A percentile compares a stretch with the other conserved stretches of the same genome.
phyloP scores from a whole-genome alignment of 495 filamentous ascomycete species.

The Astrocystis sublimbata region DNA sequence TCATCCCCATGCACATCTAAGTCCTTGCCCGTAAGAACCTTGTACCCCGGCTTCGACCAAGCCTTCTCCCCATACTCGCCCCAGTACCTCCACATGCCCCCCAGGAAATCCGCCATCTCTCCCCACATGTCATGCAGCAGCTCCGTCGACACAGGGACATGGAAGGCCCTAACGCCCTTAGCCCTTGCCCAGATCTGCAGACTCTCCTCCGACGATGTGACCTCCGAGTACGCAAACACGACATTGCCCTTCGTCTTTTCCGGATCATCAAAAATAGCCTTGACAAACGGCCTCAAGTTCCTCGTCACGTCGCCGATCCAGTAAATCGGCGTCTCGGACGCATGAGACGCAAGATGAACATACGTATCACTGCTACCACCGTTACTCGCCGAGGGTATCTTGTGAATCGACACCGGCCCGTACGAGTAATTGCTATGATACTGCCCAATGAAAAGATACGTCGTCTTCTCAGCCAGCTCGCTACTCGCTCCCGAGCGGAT shows the following conservation, averaged over 20 bases:
- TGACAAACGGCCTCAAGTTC: conserved; percentile 43
- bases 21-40: conserved; percentile 14
- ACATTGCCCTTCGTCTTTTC: conserved; percentile 32
- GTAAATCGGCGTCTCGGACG: conserved; percentile 33
- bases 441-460: conserved; percentile 35
- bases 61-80: conserved; percentile 10
- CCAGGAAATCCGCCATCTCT: not conserved
- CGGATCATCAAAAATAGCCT: conserved; percentile 42
- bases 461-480: conserved; percentile 36
- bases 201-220: conserved; percentile 34
- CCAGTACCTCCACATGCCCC: conserved; percentile 15
- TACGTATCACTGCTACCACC: too few species aligned
- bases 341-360: conserved; percentile 34
- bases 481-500: conserved; percentile 33
- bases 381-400: conserved; percentile 28
- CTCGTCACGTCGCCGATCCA: conserved; percentile 40
- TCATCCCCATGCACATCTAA: conserved; percentile 11
- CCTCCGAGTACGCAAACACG: conserved; percentile 35
- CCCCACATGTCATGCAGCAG: too few species aligned
- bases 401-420: not conserved
- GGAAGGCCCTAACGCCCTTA: conserved; percentile 28
- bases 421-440: conserved; percentile 23
- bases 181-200: conserved; percentile 40
- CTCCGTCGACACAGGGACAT: conserved; percentile 20
- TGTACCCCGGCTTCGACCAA: conserved; percentile 12